phyloP scores from a whole-genome alignment of 306 rosid species.

The Cucurbita moschata region DNA sequence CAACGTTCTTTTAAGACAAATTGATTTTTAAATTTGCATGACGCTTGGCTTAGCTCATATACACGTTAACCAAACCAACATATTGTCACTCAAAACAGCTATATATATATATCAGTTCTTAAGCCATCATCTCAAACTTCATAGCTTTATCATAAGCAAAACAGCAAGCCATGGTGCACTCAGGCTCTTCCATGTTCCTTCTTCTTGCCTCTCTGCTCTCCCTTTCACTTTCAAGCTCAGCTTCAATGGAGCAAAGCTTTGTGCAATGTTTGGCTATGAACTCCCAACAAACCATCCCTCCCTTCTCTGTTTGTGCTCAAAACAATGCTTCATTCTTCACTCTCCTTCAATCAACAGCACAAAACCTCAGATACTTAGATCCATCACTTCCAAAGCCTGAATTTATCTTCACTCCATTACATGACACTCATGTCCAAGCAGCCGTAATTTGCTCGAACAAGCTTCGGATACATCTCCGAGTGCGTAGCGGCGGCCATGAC shows the following conservation, averaged over 20 bases:
- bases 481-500: slow-evolving; percentile 77
- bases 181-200: not conserved
- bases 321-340: slow-evolving; percentile 26
- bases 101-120: not conserved
- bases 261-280: slow-evolving; percentile 26
- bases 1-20: not conserved
- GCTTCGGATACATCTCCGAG: slow-evolving; percentile 41
- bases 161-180: slow-evolving; percentile 12
- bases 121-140: not conserved
- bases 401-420: slow-evolving; percentile 47
- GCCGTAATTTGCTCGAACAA: slow-evolving; percentile 47
- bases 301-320: slow-evolving; percentile 30
- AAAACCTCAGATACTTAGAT: slow-evolving; percentile 37
- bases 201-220: slow-evolving; percentile 18
- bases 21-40: not conserved
- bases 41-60: not conserved
- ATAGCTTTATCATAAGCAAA: not conserved
- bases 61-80: not conserved
- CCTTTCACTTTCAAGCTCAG: slow-evolving; percentile 16
- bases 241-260: slow-evolving; percentile 28
- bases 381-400: slow-evolving; percentile 60
- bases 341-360: slow-evolving; percentile 48
- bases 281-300: slow-evolving; percentile 18
- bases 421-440: slow-evolving; percentile 45
- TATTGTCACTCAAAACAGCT: not conserved